Conservation (phyloP, 768 basidiomycete species). For the Russula abietina region DNA sequence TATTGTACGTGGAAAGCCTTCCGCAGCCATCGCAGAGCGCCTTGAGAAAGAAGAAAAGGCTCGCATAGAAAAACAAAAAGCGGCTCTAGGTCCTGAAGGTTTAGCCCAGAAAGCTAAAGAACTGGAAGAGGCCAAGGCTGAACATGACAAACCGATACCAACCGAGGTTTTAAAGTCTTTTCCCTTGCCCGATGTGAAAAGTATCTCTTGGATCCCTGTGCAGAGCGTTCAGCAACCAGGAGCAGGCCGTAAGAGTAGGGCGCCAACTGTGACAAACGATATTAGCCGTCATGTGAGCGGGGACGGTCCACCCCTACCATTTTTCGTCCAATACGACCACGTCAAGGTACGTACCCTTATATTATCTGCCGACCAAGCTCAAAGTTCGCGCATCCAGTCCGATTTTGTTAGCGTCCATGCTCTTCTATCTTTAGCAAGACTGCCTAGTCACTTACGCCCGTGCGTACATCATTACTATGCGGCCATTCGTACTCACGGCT, state of each 20-base stretch:
- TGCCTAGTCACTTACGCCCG: constrained; percentile 75
- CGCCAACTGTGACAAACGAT: constrained; percentile 34
- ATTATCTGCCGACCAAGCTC: neutral
- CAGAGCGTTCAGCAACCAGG: constrained; percentile 60
- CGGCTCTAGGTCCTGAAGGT: constrained; percentile 72
- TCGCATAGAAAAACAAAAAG: constrained; percentile 63
- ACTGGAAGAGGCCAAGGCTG: constrained; percentile 77
- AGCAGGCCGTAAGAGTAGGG: constrained; percentile 36
- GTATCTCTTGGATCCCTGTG: constrained; percentile 87
- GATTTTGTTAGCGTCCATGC: constrained; percentile 84
- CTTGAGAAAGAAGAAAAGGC: constrained; percentile 77
- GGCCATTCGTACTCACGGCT: constrained; percentile 4
- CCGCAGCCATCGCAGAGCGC: constrained; percentile 71
- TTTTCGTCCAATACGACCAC: constrained; percentile 92
- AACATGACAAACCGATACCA: constrained; percentile 82
- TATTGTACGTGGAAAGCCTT: constrained; percentile 84
- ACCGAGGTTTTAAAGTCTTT: constrained; percentile 73
- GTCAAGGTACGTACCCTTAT: constrained; percentile 56
- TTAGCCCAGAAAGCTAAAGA: constrained; percentile 60
- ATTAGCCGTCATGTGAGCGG: constrained; percentile 58
- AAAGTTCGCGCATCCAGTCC: constrained; percentile 47
- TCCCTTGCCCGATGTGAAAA: constrained; percentile 86
- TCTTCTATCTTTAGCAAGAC: constrained; percentile 65
- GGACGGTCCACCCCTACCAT: constrained; percentile 67
- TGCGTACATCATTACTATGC: constrained; percentile 33